Conservation (phyloP, 2,329 filamentous ascomycete species). For the Fusarium oxysporum region DNA sequence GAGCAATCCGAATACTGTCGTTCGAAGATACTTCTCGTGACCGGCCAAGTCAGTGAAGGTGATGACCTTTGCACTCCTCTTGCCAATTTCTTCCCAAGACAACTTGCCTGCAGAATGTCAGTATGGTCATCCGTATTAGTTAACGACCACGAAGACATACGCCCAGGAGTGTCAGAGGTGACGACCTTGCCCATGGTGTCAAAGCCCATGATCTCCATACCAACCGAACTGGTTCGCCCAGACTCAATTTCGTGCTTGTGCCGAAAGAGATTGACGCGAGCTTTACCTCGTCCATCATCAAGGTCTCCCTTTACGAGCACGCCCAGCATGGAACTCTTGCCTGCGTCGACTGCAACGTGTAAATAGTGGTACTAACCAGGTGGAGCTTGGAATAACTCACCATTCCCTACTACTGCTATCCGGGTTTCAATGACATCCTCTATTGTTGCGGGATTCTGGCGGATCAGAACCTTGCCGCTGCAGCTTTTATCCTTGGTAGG, state of each 20-base stretch:
- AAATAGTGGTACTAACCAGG: conserved; percentile 6
- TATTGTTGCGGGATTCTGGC: conserved; percentile 76
- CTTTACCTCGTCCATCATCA: conserved; percentile 93
- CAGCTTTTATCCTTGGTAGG: conserved; percentile 77
- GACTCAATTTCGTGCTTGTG: conserved; percentile 99
- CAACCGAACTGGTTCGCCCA: conserved; percentile 93
- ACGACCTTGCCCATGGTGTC: conserved; percentile 88
- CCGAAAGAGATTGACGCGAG: conserved; percentile 93
- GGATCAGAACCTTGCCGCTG: conserved; percentile 87
- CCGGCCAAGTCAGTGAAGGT: conserved; percentile 95
- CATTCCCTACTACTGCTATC: conserved; percentile 97
- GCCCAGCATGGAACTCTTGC: conserved; percentile 95
- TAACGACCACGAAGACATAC: conserved; percentile 61
- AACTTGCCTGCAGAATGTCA: conserved; percentile 64
- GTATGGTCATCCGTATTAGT: neutral
- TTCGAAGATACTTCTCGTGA: conserved; percentile 94
- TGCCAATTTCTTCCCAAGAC: conserved; percentile 98
- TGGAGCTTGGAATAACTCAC: conserved; percentile 53
- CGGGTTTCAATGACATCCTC: conserved; percentile 95
- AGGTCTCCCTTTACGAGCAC: conserved; percentile 95
- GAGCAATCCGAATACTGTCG: conserved; percentile 94
- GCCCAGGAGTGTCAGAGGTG: conserved; percentile 82
- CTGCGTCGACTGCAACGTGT: conserved; percentile 81
- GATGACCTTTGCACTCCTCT: conserved; percentile 94
- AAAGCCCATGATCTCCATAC: conserved; percentile 99